Base-by-base conservation (phyloP, 2,329 filamentous ascomycete genomes). In the Paradendryphiella salina region DNA sequence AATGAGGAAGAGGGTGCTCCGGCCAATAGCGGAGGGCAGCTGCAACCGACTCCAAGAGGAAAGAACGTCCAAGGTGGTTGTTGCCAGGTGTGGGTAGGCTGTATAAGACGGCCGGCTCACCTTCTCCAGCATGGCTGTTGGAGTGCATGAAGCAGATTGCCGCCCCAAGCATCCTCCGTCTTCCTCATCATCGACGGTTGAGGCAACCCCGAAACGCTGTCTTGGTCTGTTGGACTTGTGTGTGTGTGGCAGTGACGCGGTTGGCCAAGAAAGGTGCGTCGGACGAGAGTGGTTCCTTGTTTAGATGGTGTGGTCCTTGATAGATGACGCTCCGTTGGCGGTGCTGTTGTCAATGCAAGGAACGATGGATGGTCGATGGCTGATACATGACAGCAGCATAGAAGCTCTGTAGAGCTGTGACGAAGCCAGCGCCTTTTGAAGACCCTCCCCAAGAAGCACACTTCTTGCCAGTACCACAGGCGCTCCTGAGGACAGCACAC, bases 41-140 rank as follows among this genome's bases (percentile, higher is more conserved):
- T 71, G 70, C 70, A 72, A 63, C 54, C 51, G 36, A 38, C 52
- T 55, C 64, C 65, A 65, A 70, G 50, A 50, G 70, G 68, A 60
- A 71, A 69, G 56, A 66, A 60, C 49, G 35, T 26, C 39, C 18
- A 32, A 18, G 53, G 54, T 44, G 46, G 58, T 54, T 54, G 58
- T 54, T 54, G 65, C 45, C 52, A 59, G 13, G 28, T 58, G 40
- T 43, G 46, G 40, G 15, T 32, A 52, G 52, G 59, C 48, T 60
- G 68, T 73, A 73, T 73, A 73, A 73, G 66, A 70, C 59, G 65
- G 59, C 44, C 49, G 59, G 52, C 50, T 56, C 46, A 62, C 59
- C 66, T 54, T 62, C 63, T 62, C 59, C 44, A 58, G 47, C 47
- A 52, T 50, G 54, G 51, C 46, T 50, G 55, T 54, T 45, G 46